Conservation (phyloP, 768 basidiomycete species). For the Vararia minispora region DNA sequence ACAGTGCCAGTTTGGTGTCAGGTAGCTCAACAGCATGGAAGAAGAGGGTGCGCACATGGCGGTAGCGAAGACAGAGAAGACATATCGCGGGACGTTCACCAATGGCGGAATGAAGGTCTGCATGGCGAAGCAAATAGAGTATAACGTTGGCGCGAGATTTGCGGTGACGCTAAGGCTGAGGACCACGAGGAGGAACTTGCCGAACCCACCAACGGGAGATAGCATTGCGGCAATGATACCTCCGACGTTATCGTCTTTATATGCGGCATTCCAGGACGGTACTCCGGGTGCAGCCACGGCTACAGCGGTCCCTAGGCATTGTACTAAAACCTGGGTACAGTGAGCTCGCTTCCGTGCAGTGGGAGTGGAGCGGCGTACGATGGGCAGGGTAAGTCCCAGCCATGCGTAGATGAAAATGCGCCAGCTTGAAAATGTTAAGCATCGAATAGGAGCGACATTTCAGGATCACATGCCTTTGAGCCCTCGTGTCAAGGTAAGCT, state of each 20-base stretch:
- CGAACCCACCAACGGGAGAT: conserved; percentile 49
- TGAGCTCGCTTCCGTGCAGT: conserved; percentile 4
- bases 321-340: conserved; percentile 23
- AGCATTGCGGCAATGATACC: conserved; percentile 55
- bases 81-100: conserved; percentile 51
- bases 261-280: conserved; percentile 44
- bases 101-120: conserved; percentile 58
- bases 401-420: conserved; percentile 57
- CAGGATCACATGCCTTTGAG: conserved; percentile 35
- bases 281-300: conserved; percentile 43
- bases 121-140: conserved; percentile 66
- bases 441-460: not conserved
- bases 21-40: conserved; percentile 25
- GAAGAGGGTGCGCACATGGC: conserved; percentile 39
- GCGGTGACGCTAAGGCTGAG: conserved; percentile 68
- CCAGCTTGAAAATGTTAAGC: conserved; percentile 25
- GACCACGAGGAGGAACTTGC: conserved; percentile 61
- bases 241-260: conserved; percentile 43
- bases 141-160: conserved; percentile 77
- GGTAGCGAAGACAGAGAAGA: conserved; percentile 55
- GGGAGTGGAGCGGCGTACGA: conserved; percentile 32
- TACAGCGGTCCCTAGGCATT: conserved; percentile 60
- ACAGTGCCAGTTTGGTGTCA: no score
- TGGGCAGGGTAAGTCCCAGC: conserved; percentile 49
- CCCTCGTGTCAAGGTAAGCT: conserved; percentile 49